Conservation (phyloP, 2,329 filamentous ascomycete genomes). For the Hirsutella rhossiliensis region DNA sequence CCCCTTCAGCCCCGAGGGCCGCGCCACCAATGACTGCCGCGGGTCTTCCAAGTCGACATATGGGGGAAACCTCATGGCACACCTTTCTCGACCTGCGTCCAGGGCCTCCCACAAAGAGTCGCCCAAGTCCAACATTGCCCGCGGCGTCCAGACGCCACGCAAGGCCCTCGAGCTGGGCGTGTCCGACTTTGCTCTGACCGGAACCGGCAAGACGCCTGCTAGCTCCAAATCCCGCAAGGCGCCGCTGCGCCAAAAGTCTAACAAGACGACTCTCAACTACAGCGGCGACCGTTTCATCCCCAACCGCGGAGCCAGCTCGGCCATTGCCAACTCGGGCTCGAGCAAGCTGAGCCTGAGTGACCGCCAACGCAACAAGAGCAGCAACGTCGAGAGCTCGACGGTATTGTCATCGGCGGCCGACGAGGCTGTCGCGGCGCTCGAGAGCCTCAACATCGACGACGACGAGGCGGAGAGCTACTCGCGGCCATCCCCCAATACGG, state of each 20-base stretch:
- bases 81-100: conserved; percentile 59
- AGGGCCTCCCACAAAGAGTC: conserved; percentile 68
- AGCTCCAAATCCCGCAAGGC: conserved; percentile 45
- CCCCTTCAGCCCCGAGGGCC: conserved; percentile 65
- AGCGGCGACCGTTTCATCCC: conserved; percentile 90
- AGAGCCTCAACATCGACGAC: conserved; percentile 62
- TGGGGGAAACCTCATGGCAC: conserved; percentile 65
- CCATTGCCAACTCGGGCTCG: conserved; percentile 67
- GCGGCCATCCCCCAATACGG: conserved; percentile 74
- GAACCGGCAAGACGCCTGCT: conserved; percentile 62
- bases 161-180: conserved; percentile 78
- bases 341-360: conserved; percentile 69
- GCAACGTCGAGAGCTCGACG: conserved; percentile 56
- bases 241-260: conserved; percentile 41
- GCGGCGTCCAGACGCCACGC: conserved; percentile 61
- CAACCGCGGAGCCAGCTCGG: conserved; percentile 82
- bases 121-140: conserved; percentile 92
- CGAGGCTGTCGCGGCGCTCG: conserved; percentile 67
- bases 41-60: conserved; percentile 61
- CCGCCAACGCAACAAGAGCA: conserved; percentile 61
- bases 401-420: conserved; percentile 71
- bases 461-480: conserved; percentile 58
- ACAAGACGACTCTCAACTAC: conserved; percentile 72
- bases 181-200: conserved; percentile 83
- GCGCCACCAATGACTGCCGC: conserved; percentile 36